Base-by-base conservation (phyloP, 139 green algal genomes). In the Pleodorina starrii region DNA sequence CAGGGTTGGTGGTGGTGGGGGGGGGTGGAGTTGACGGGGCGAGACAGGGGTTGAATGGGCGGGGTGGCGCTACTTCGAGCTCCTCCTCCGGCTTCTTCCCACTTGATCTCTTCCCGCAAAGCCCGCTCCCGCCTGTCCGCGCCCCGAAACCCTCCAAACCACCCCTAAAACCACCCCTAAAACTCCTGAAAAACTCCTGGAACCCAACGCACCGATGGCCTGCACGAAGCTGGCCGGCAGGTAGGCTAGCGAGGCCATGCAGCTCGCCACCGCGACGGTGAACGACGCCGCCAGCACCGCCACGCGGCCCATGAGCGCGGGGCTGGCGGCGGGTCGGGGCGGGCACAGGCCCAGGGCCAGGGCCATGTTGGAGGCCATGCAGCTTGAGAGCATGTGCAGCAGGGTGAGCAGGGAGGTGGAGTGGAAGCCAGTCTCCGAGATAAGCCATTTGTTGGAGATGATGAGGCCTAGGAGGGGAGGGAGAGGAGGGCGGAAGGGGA, bases 141-240 rank as follows among this genome's bases (percentile, higher is more conserved):
- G n/a, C n/a, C n/a, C n/a, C n/a, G n/a, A n/a, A n/a, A n/a, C n/a
- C n/a, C n/a, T n/a, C n/a, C n/a, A n/a, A n/a, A n/a, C n/a, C n/a
- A n/a, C n/a, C n/a, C n/a, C n/a, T n/a, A n/a, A n/a, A n/a, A n/a
- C n/a, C n/a, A n/a, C n/a, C n/a, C n/a, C n/a, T n/a, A n/a, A n/a
- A n/a, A n/a, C n/a, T n/a, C n/a, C n/a, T n/a, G n/a, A n/a, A n/a
- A n/a, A n/a, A n/a, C n/a, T n/a, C n/a, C n/a, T n/a, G n/a, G n/a
- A n/a, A 60, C 14, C 59, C 59, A 11, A 73, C 63, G 14, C 59
- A 76, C 97, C 97, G 43, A 99, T 95, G 1, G 96, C 97, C 93
- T 98, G 97, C 91, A 95, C 98, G 93, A 99, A 99, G 60, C 92
- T 97, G 25, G 99, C 97, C n/a, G 97, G 96, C 88, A 94, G 98